Conservation (phyloP, 768 basidiomycete species). For the Mycena belliarum region DNA sequence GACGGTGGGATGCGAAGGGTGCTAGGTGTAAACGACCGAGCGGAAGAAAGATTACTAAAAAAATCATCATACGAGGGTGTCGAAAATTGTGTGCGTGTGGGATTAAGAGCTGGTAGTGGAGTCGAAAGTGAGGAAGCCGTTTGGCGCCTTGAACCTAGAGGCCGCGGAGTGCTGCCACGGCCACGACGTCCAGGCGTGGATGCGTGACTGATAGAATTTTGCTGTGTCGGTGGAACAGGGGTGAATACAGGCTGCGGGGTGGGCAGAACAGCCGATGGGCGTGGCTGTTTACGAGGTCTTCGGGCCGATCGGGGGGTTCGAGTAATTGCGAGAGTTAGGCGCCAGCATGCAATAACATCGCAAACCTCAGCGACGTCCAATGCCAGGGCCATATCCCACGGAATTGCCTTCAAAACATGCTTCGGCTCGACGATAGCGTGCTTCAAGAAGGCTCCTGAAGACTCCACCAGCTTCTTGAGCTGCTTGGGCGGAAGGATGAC, state of each 20-base stretch:
- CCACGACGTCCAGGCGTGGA: background rate
- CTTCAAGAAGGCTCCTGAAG: background rate
- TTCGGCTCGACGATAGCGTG: background rate
- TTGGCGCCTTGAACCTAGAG: background rate
- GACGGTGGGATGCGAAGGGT: too few relatives aligned
- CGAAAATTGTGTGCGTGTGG: background rate
- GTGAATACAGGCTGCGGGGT: background rate
- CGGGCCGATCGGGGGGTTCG: background rate
- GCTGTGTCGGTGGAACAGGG: background rate
- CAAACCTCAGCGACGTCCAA: background rate
- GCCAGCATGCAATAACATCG: constrained; percentile 1
- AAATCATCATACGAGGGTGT: constrained; percentile 1
- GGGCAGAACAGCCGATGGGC: background rate
- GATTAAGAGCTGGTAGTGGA: background rate
- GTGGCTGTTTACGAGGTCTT: background rate
- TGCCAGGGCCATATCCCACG: background rate
- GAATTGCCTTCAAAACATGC: background rate
- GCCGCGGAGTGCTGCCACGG: background rate
- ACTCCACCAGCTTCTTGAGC: background rate
- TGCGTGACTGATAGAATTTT: background rate
- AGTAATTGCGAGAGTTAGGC: background rate
- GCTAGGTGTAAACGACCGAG: background rate
- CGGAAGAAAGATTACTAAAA: background rate
- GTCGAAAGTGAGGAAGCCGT: background rate
- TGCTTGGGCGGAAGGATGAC: background rate